Conservation (phyloP, 2,329 filamentous ascomycete genomes). For the Sarocladiaceae sp. region DNA sequence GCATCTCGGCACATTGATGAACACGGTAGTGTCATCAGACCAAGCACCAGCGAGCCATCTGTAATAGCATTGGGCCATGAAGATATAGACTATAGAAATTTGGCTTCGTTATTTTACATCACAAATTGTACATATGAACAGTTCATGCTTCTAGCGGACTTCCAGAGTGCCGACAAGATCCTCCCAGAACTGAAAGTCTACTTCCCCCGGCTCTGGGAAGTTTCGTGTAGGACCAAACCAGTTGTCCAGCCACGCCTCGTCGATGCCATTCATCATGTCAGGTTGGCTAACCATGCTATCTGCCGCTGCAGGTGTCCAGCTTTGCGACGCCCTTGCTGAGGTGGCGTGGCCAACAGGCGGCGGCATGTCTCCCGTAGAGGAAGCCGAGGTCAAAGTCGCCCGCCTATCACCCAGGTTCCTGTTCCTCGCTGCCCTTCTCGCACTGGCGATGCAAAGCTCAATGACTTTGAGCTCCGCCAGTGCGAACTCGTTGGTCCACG, state of each 20-base stretch:
- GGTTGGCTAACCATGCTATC: not conserved
- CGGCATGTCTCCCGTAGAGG: not conserved
- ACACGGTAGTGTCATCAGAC: slow-evolving; percentile 11
- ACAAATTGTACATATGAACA: not conserved
- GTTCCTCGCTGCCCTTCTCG: slow-evolving; percentile 12
- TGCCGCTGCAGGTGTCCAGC: not conserved
- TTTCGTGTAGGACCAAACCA: slow-evolving; percentile 17
- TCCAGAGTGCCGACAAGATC: slow-evolving; percentile 15
- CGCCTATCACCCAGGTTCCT: slow-evolving; percentile 3
- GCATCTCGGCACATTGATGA: slow-evolving; percentile 17
- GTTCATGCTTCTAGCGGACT: slow-evolving; percentile 1
- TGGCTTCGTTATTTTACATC: too few relatives aligned
- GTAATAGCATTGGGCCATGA: not conserved
- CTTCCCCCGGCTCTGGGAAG: slow-evolving; percentile 15
- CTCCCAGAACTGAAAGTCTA: slow-evolving; percentile 18
- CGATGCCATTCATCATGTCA: not conserved
- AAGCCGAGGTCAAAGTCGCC: not conserved
- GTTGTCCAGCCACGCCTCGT: slow-evolving; percentile 13
- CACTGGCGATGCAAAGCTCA: slow-evolving; percentile 30
- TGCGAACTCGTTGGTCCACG: slow-evolving; percentile 33
- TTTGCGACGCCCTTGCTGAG: not conserved
- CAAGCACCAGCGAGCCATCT: not conserved
- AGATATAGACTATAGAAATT: too few relatives aligned
- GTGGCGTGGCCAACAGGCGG: not conserved
- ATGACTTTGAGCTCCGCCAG: slow-evolving; percentile 34